phyloP scores from a whole-genome alignment of 352 stramenopile genomes.

The Phytophthora pluvialis region DNA sequence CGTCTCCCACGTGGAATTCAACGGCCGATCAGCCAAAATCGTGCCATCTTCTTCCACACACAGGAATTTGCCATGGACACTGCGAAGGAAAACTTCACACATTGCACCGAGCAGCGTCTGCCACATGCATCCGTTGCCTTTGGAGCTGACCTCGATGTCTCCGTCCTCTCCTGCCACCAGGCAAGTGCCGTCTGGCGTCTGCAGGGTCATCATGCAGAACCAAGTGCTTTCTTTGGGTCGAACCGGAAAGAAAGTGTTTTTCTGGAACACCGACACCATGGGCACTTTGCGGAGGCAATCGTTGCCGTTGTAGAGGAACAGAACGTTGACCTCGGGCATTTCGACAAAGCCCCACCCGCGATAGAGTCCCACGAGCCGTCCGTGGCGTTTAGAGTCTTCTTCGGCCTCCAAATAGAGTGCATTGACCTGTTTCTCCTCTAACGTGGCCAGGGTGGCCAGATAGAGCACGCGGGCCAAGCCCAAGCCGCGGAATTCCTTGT shows the following conservation, averaged over 20 bases:
- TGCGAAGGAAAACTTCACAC: conserved; percentile 76
- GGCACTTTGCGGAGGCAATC: conserved; percentile 87
- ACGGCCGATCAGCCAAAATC: conserved; percentile 68
- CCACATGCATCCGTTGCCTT: conserved; percentile 60
- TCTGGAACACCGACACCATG: conserved; percentile 64
- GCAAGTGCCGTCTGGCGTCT: conserved; percentile 67
- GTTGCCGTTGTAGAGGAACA: conserved; percentile 87
- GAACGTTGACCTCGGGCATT: conserved; percentile 61
- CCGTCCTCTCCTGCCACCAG: conserved; percentile 76
- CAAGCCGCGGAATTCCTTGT: conserved; percentile 69
- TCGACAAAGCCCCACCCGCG: conserved; percentile 70
- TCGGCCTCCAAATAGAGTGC: conserved; percentile 69
- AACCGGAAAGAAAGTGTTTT: conserved; percentile 52
- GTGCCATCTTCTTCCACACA: conserved; percentile 80
- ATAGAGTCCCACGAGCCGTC: conserved; percentile 75
- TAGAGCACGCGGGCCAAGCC: conserved; percentile 82
- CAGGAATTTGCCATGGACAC: conserved; percentile 83
- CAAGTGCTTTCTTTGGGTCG: conserved; percentile 55
- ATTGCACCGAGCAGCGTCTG: conserved; percentile 68
- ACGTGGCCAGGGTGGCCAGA: conserved; percentile 70
- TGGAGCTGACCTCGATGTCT: conserved; percentile 49
- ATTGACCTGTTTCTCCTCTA: conserved; percentile 59
- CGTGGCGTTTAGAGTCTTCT: conserved; percentile 68
- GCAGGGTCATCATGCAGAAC: conserved; percentile 83
- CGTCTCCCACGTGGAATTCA: conserved; percentile 90